Base-by-base conservation (phyloP, 345 rosid species). In the Salix viminalis region DNA sequence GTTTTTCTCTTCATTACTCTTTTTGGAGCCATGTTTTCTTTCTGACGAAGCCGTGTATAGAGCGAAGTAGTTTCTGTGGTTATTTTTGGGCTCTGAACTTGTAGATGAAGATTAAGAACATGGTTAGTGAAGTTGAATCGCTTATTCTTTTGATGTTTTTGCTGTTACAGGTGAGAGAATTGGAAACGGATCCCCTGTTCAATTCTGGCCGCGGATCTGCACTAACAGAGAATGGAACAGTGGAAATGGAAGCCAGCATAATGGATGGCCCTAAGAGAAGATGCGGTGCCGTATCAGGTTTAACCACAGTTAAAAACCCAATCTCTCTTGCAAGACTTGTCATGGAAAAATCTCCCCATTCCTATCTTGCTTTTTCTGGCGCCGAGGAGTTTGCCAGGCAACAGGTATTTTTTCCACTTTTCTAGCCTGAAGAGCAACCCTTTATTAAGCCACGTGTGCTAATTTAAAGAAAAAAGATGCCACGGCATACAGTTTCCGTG, bases 171-270 rank as follows among this genome's bases (percentile, higher is more conserved):
- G 93, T 96, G 56, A 87, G 88, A 74, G 98, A 93, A 75, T 79
- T 96, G 81, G 97, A 96, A 84, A 84, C 88, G 41, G 98, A 96
- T 85, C 97, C 99, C 58, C 79, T 96, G 81, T 96, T 96, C 82
- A 96, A 96, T 71, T 93, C 99, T 11, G 98, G 98, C n/a, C 90
- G 94, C 67, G 99, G 99, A 82, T 93, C 98, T 32, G 98, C 99
- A 12, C 87, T 96, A 14, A 90, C 96, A 37, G 93, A 86, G 82
- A 86, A 91, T 37, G 98, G 99, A 7, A 91, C 91, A 73, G 99
- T 87, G 83, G 99, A 93, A 86, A 93, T 96, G 99, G 99, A 96
- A 76, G 99, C 99, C 4, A 93, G 98, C 84, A 93, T 95, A 19
- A 95, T 95, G 99, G 98, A 95, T 58, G 98, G 98, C 13, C 86